Percentiles rank a stretch among this genome's conserved stretches.
Conservation (phyloP, 2,329 filamentous ascomycete genomes). For the Curvularia sp. region DNA sequence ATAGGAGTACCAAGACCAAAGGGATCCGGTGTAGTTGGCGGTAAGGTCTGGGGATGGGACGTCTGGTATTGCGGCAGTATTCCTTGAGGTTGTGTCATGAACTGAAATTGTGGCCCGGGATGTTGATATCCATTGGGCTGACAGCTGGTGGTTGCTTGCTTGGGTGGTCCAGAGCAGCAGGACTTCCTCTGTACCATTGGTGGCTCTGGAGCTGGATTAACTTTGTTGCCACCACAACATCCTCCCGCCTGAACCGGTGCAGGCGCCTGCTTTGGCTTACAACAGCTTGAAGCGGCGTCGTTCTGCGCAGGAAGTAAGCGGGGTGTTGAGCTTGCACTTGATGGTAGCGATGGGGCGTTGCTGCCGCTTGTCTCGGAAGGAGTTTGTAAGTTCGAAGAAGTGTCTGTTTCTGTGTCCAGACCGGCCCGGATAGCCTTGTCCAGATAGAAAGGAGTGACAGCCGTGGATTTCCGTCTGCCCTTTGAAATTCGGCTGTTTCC, state of each 20-base stretch:
- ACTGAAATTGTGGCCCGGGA: slow-evolving; percentile 29
- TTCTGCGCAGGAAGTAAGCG: slow-evolving; percentile 40
- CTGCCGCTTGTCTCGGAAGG: slow-evolving; percentile 46
- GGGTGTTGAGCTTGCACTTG: slow-evolving; percentile 50
- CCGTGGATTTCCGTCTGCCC: slow-evolving; percentile 40
- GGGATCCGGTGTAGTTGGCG: slow-evolving; percentile 25
- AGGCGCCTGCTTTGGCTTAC: slow-evolving; percentile 37
- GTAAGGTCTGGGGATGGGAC: slow-evolving; percentile 27
- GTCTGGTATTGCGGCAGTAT: slow-evolving; percentile 31
- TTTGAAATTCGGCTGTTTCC: slow-evolving; percentile 47
- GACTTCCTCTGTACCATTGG: slow-evolving; percentile 34
- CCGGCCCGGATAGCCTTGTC: slow-evolving; percentile 48
- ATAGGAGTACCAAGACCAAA: slow-evolving; percentile 45
- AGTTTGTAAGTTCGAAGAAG: slow-evolving; percentile 41
- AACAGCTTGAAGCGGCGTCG: slow-evolving; percentile 42
- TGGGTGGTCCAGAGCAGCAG: slow-evolving; percentile 40
- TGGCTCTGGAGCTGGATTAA: slow-evolving; percentile 25
- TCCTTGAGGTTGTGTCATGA: slow-evolving; percentile 32
- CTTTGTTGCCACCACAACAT: slow-evolving; percentile 43
- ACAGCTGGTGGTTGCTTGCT: slow-evolving; percentile 16
- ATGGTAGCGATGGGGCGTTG: slow-evolving; percentile 44
- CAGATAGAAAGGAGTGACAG: slow-evolving; percentile 37
- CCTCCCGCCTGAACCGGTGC: slow-evolving; percentile 29
- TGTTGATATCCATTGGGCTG: slow-evolving; percentile 21
- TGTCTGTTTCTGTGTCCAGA: slow-evolving; percentile 43